These are phyloP conservation scores for Nigrospora oryzae DNA, from an alignment of 2,329 filamentous ascomycete genomes.

Conservation along the genomic window DNA sequence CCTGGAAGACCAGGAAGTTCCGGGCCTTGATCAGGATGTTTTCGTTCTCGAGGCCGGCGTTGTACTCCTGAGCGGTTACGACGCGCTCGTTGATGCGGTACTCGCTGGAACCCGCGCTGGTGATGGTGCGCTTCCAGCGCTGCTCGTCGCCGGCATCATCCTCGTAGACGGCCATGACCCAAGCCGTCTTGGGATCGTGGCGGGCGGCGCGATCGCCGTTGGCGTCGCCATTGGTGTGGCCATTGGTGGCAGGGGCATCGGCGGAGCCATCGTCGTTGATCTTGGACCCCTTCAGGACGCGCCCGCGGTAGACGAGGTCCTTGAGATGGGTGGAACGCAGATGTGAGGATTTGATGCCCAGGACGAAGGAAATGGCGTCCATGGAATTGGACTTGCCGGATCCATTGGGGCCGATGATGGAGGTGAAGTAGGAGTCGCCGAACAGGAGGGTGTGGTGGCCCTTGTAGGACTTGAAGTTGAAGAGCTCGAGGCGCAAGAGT, in stretches of 20 bases:
- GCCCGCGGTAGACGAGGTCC: conserved; percentile 92
- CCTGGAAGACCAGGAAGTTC: conserved; percentile 97
- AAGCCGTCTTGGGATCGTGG: conserved; percentile 84
- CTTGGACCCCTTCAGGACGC: conserved; percentile 83
- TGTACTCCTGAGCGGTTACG: conserved; percentile 87
- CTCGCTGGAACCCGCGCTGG: conserved; percentile 78
- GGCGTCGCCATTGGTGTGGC: conserved; percentile 52
- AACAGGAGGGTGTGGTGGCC: conserved; percentile 91
- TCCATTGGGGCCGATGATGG: conserved; percentile 98
- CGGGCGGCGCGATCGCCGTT: conserved; percentile 53
- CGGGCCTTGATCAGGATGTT: conserved; percentile 97
- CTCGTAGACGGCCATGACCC: conserved; percentile 99
- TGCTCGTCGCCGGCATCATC: conserved; percentile 94
- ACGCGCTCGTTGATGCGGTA: conserved; percentile 93
- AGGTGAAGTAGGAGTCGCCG: conserved; percentile 97
- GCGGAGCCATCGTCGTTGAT: conserved; percentile 88
- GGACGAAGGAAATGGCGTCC: conserved; percentile 98
- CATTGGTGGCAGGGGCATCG: conserved; percentile 46
- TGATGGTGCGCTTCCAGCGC: conserved; percentile 93
- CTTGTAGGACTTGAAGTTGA: conserved; percentile 99
- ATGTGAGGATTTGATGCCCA: conserved; percentile 98
- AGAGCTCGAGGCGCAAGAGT: conserved; percentile 87
- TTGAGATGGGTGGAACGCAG: conserved; percentile 87
- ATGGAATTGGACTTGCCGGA: conserved; percentile 99
- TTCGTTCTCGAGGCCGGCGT: conserved; percentile 81